phyloP scores from a whole-genome alignment of 169 alveolate species.

The Cyclospora cayetanensis region DNA sequence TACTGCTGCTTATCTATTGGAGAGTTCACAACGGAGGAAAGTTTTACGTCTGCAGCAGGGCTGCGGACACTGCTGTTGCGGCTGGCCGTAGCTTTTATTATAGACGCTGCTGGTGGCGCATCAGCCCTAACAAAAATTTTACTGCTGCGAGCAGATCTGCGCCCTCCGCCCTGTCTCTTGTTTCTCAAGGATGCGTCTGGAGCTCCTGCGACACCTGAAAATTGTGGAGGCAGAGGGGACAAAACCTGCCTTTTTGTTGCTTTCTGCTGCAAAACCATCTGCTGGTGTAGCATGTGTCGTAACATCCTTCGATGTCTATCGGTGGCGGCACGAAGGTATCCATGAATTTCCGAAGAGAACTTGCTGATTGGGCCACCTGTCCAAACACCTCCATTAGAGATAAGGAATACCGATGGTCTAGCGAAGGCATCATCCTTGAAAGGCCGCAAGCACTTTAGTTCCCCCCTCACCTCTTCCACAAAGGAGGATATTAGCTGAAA shows the following conservation, averaged over 20 bases:
- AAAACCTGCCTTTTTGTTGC: neutral
- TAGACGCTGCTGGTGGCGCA: no score
- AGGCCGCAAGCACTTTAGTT: slow-evolving; percentile 23
- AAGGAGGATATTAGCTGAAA: slow-evolving; percentile 48
- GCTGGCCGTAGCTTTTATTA: no score
- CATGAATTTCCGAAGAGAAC: neutral
- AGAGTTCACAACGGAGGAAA: neutral
- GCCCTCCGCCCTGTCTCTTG: slow-evolving; percentile 5
- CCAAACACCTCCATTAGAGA: slow-evolving; percentile 68
- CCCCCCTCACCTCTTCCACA: slow-evolving; percentile 29
- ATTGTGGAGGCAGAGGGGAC: neutral
- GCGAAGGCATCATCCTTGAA: slow-evolving; percentile 1
- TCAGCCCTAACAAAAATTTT: no score
- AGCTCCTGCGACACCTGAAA: slow-evolving; percentile 5
- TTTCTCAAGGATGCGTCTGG: slow-evolving; percentile 7
- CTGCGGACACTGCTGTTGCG: neutral
- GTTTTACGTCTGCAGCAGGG: neutral
- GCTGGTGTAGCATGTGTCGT: slow-evolving; percentile 27
- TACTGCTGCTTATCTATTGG: neutral
- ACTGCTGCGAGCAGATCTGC: neutral
- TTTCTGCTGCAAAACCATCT: slow-evolving; percentile 27
- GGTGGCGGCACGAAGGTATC: neutral
- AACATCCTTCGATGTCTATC: slow-evolving; percentile 9
- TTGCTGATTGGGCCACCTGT: neutral
- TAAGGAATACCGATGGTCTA: slow-evolving; percentile 67